Evolutionary conservation across 371 early-diverging fungal species (phyloP).

Genomic region (Mucor ambiguus): DNA sequence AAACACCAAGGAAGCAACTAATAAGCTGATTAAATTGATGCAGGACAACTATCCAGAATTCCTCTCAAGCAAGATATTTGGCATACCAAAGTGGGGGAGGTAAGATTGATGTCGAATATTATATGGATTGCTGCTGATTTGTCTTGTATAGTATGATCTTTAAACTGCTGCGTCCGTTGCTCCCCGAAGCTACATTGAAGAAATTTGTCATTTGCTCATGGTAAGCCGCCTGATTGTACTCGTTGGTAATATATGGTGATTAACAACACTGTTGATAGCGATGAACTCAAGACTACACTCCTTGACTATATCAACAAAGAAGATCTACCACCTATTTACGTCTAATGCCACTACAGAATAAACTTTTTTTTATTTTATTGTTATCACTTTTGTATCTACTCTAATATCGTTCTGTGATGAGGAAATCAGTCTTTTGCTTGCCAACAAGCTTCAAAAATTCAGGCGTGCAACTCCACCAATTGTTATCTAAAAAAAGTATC

Average conservation of each 20-base stretch:
- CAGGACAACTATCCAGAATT: conserved; percentile 70
- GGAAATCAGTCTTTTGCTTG: conserved; percentile 26
- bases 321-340: conserved; percentile 17
- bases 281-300: conserved; percentile 14
- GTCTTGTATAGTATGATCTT: conserved; percentile 46
- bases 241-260: background rate
- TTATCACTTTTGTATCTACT: background rate
- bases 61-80: conserved; percentile 59
- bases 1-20: conserved; percentile 55
- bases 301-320: conserved; percentile 13
- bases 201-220: conserved; percentile 61
- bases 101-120: conserved; percentile 2
- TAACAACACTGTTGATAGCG: conserved; percentile 3
- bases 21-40: conserved; percentile 55
- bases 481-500: conserved; percentile 13
- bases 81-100: conserved; percentile 67
- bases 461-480: conserved; percentile 35
- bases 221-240: conserved; percentile 13
- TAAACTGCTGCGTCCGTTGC: conserved; percentile 53
- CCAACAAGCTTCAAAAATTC: conserved; percentile 28
- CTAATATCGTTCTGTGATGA: conserved; percentile 31
- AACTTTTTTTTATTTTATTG: background rate
- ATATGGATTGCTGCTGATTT: background rate
- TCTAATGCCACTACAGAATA: background rate
- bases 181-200: conserved; percentile 60